phyloP scores from a whole-genome alignment of 805 yeast species.

The Myxozyma lipomycoides region DNA sequence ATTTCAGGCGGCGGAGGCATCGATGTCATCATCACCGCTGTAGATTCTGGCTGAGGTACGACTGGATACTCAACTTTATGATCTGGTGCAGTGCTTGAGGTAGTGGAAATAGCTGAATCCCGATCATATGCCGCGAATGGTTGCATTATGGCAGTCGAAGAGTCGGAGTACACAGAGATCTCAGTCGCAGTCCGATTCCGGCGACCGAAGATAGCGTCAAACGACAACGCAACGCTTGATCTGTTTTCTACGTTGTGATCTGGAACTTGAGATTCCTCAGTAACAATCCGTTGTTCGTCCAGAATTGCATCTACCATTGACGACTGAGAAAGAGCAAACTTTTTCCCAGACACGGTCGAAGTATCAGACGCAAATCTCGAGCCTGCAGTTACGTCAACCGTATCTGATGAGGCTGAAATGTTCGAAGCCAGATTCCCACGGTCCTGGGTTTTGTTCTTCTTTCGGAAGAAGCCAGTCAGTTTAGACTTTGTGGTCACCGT shows the following conservation, averaged over 20 bases:
- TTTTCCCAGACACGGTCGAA: neutral
- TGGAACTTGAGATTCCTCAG: neutral
- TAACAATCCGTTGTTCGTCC: neutral
- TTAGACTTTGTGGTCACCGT: neutral
- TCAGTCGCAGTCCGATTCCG: slow-evolving; percentile 9
- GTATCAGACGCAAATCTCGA: neutral
- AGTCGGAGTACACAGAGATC: slow-evolving; percentile 12
- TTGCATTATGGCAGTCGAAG: slow-evolving; percentile 24
- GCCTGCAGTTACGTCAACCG: neutral
- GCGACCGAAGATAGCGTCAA: slow-evolving; percentile 3
- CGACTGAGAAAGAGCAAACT: neutral
- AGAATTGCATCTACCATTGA: neutral
- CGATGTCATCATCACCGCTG: neutral
- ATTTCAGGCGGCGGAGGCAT: neutral
- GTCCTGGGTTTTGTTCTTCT: neutral
- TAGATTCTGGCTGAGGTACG: neutral
- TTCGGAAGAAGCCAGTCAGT: neutral
- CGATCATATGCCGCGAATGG: slow-evolving; percentile 12
- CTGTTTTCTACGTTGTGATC: neutral
- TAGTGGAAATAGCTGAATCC: neutral
- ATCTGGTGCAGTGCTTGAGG: neutral
- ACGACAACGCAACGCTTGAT: slow-evolving; percentile 1
- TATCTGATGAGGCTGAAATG: neutral
- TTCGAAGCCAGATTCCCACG: neutral
- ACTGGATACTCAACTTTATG: neutral